Evolutionary conservation across 1,284 basidiomycete genomes (phyloP), one percentile per base, ranked within the genome.

Genomic region (Gymnopus androsaceus): DNA sequence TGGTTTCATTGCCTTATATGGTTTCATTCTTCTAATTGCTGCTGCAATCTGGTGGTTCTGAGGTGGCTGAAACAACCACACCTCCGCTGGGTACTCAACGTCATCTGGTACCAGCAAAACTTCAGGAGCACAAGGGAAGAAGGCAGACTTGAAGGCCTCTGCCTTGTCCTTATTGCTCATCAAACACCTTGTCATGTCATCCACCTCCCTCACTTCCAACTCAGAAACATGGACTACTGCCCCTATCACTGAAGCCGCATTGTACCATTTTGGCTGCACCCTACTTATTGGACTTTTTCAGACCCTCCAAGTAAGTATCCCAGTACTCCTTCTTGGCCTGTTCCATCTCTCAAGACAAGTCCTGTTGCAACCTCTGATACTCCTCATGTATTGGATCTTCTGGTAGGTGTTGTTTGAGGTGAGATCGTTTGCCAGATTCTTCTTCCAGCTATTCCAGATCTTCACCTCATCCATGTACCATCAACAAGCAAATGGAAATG

Each of bases 81-180:
- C 54, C 8, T 64, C 64, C 1, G 34, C 23, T 23, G 69, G 67
- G 55, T 72, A 69, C 1, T 50, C 23, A 11, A 34, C 46, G n/a
- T 61, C 34, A 1, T 14, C 6, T 23, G 61, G 57, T 21, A 57
- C 50, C 9, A 17, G 8, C 9, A 42, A 15, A 0, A 14, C 12
- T 4, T 11, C 50, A 31, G 42, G 65, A 53, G 55, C 59, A 2
- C 48, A 41, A 9, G 55, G 56, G 46, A 62, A 64, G 54, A 64
- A 67, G 15, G 79, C 6, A 69, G 83, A 51, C 73, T 77, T 62
- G 72, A 79, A 34, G 66, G 72, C 48, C 66, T 82, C 40, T 75
- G 75, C 55, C 64, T 74, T 66, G 72, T 75, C 65, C 66, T 77
- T 61, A 65, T 76, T 56, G 66, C 69, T 51, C 7, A 11, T 44